phyloP scores from a whole-genome alignment of 352 stramenopile genomes.

The Bremia lactucae region DNA sequence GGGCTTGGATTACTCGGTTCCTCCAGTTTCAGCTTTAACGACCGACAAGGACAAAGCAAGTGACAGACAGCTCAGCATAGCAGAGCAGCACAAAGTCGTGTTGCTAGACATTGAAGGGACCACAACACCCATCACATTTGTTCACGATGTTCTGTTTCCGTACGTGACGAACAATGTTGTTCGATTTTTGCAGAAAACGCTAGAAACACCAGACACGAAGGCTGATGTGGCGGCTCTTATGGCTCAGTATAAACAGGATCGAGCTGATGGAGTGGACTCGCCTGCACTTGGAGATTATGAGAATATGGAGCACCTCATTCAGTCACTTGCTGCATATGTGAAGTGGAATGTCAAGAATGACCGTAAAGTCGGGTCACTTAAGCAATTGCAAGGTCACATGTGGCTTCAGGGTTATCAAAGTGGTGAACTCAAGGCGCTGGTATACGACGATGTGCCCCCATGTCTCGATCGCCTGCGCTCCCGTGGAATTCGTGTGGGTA shows the following conservation, averaged over 20 bases:
- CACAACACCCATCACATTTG: constrained; percentile 93
- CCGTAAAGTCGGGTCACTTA: constrained; percentile 83
- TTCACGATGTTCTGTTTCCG: constrained; percentile 91
- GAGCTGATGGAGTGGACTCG: constrained; percentile 20
- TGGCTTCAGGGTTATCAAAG: constrained; percentile 82
- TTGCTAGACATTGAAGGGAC: constrained; percentile 95
- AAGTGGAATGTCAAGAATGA: constrained; percentile 65
- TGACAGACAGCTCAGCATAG: constrained; percentile 25
- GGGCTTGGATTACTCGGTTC: constrained; percentile 56
- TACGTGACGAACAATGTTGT: constrained; percentile 67
- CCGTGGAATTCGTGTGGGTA: constrained; percentile 73
- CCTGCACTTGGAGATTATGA: constrained; percentile 11
- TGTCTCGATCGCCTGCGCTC: constrained; percentile 75
- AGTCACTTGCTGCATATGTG: constrained; percentile 39
- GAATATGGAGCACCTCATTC: constrained; percentile 21
- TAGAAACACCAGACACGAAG: constrained; percentile 34
- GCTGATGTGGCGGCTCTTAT: constrained; percentile 36
- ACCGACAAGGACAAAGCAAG: constrained; percentile 17
- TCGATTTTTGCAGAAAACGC: constrained; percentile 50
- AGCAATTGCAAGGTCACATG: constrained; percentile 87
- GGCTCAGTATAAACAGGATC: constrained; percentile 34
- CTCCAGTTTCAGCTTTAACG: constrained; percentile 36
- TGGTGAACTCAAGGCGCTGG: constrained; percentile 77
- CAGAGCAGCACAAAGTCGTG: constrained; percentile 84
- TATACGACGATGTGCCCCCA: constrained; percentile 87